phyloP scores from a whole-genome alignment of 306 rosid genomes.

The Pterocarpus macrocarpus region DNA sequence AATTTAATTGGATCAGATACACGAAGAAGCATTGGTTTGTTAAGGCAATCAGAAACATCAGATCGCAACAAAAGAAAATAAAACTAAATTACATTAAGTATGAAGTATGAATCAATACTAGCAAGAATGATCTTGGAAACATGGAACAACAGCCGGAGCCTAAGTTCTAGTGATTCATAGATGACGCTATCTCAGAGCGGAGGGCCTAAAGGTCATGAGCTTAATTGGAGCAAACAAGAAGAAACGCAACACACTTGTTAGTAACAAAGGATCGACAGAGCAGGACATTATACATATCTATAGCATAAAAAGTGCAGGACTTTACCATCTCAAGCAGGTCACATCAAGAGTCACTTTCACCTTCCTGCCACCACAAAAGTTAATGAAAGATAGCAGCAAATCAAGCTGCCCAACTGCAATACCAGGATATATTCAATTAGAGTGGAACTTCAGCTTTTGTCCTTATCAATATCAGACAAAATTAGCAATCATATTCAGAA shows the following conservation, averaged over 20 bases:
- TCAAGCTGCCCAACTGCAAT: constrained; percentile 65
- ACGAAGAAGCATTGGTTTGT: background rate
- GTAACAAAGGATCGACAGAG: background rate
- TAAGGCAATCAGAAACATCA: background rate
- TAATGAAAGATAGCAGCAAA: constrained; percentile 68
- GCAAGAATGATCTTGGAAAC: background rate
- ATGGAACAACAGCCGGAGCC: background rate
- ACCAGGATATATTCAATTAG: background rate
- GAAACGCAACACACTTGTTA: too few relatives aligned
- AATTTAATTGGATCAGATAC: background rate
- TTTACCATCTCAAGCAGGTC: constrained; percentile 72
- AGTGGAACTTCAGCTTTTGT: constrained; percentile 12
- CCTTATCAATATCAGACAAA: constrained; percentile 12
- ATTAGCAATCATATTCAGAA: constrained; percentile 2
- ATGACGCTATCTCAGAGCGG: too few relatives aligned
- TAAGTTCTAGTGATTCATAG: background rate
- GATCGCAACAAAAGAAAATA: background rate
- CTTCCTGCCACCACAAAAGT: constrained; percentile 54
- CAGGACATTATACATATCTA: background rate
- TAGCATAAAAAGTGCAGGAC: constrained; percentile 4
- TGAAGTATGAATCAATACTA: background rate
- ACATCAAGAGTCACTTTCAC: constrained; percentile 62
- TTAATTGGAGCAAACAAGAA: background rate
- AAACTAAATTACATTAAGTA: background rate
- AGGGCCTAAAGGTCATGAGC: background rate